Evolutionary conservation across 2,329 filamentous ascomycete genomes (phyloP).

Genomic region (Penicillium griseofulvum): DNA sequence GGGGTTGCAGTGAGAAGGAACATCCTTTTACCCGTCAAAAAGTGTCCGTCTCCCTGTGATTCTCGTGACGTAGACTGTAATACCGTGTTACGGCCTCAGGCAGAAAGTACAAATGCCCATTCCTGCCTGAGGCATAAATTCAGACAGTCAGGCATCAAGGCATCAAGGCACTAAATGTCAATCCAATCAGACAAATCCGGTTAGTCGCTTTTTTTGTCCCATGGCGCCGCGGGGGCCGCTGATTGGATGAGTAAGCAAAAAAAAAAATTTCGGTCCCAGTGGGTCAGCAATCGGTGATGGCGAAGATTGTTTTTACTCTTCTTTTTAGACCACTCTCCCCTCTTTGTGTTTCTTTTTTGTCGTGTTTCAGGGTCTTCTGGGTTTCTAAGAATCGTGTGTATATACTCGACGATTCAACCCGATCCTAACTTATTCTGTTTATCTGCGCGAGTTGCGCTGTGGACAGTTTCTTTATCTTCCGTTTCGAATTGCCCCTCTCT

Average conservation of each 20-base stretch:
- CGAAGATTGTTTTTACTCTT: conserved; percentile 1
- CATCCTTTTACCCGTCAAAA: conserved; percentile 3
- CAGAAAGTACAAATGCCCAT: not conserved
- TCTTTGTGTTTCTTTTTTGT: conserved; percentile 9
- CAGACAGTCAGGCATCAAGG: not conserved
- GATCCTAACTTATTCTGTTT: conserved; percentile 1
- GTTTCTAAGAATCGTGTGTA: conserved; percentile 8
- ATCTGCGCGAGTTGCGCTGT: conserved; percentile 7
- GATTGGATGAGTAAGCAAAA: conserved; percentile 11
- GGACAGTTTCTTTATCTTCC: conserved; percentile 1
- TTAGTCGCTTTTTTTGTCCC: conserved; percentile 1
- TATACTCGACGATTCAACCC: conserved; percentile 3
- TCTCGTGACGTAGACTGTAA: not conserved
- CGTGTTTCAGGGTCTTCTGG: conserved; percentile 4
- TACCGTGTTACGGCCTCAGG: not conserved
- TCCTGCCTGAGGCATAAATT: not conserved
- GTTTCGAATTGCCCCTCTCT: conserved; percentile 11
- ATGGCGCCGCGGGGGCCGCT: conserved; percentile 3
- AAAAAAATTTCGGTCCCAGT: conserved; percentile 7
- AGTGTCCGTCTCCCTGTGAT: not conserved
- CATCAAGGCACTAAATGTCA: not conserved
- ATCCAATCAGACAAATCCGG: not conserved
- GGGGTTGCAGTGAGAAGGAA: not conserved
- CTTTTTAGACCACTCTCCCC: conserved; percentile 10
- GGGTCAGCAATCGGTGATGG: conserved; percentile 8